Evolutionary conservation across 2,329 filamentous ascomycete species (phyloP), one percentile per base, ranked within the genome.

Genomic region (Thermothelomyces thermophilus): DNA sequence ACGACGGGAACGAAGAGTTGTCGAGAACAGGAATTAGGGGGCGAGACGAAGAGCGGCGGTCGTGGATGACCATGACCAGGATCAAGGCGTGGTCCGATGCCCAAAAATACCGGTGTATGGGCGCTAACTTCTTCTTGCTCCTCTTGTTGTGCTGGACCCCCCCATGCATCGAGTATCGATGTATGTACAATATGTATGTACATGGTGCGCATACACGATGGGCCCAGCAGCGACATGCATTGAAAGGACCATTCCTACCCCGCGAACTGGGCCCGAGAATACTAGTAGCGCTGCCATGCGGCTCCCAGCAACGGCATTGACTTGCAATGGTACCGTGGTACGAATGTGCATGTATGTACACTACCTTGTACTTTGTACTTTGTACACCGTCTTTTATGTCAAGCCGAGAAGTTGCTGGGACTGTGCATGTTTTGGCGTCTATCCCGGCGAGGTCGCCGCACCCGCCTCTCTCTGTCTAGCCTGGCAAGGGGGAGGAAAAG

Each of bases 1-100:
- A 52, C 42, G 52, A 51, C 41, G 51, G 44, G 50, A 54, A 48
- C 34, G 34, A 39, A 20, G 14, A 9, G 13, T n/a, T 44, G 37
- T 28, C 39, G 10, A 14, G 24, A 37, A 46, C 31, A 49, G 47
- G 53, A 54, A 44, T 41, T 48, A 48, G 46, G 51, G 39, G 20
- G 40, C 48, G 30, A 56, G 55, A 48, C 52, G 56, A 36, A 50
- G 54, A 53, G 45, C 37, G 52, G 52, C 44, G 46, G 48, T 50
- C 39, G 43, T 51, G 46, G 42, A 35, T 35, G 33, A 10, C 30
- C 9, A 51, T 46, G 51, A 33, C 50, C 48, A 54, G 53, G 47
- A 35, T 39, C 42, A 40, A 26, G 46, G 16, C 33, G 36, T 53
- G 43, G 35, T 44, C 46, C 53, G 51, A 54, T 51, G 46, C 46